Evolutionary conservation across 2,329 filamentous ascomycete species (phyloP).

Genomic region (Fusarium falciforme): DNA sequence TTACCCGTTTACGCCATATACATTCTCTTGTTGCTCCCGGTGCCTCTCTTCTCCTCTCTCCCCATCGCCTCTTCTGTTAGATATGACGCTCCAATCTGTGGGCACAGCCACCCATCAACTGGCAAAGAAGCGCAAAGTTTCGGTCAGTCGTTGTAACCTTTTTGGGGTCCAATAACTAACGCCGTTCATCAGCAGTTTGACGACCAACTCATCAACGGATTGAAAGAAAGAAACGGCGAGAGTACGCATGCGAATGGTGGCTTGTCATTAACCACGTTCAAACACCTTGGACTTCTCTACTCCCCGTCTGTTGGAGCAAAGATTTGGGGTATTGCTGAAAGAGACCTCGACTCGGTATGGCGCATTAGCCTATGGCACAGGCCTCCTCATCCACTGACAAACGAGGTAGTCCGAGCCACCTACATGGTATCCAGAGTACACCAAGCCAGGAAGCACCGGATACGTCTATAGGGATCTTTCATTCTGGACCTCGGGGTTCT

Average conservation of each 20-base stretch:
- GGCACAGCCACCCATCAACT: background rate
- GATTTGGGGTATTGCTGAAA: background rate
- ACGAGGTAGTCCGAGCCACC: constrained; percentile 23
- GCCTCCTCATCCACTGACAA: background rate
- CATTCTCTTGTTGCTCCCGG: background rate
- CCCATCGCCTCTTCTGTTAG: background rate
- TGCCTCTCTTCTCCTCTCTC: background rate
- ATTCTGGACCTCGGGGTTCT: constrained; percentile 58
- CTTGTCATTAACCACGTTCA: background rate
- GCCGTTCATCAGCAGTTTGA: background rate
- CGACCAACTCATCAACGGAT: background rate
- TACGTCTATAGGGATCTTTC: constrained; percentile 54
- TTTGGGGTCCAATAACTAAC: background rate
- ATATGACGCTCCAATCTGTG: background rate
- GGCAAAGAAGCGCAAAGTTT: background rate
- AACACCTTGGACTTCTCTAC: background rate
- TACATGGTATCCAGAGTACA: constrained; percentile 51
- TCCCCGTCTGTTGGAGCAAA: background rate
- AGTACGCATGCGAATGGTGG: background rate
- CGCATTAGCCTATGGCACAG: background rate
- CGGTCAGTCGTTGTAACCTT: background rate
- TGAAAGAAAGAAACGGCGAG: background rate
- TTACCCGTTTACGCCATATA: background rate
- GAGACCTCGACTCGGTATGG: background rate
- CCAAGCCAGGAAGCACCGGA: constrained; percentile 47